Evolutionary conservation across 768 basidiomycete species (phyloP).

Genomic region (Boletus tylopilopsis): DNA sequence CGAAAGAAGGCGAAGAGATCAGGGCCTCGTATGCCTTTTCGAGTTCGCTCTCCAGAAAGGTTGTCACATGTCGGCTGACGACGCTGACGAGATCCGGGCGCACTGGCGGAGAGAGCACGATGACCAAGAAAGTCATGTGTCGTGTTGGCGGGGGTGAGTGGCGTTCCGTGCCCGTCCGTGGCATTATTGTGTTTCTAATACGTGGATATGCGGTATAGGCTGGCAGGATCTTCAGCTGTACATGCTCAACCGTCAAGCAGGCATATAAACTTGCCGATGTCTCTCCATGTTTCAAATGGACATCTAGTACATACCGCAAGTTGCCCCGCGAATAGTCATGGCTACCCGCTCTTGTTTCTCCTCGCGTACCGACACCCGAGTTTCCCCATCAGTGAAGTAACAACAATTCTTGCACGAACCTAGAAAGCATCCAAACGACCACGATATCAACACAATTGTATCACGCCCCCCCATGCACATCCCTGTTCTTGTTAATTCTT

Average conservation of each 20-base stretch:
- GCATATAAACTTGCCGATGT: conserved; percentile 38
- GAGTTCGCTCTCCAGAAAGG: conserved; percentile 66
- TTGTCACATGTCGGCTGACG: conserved; percentile 76
- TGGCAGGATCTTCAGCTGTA: conserved; percentile 81
- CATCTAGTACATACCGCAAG: neutral
- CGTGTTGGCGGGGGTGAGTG: conserved; percentile 80
- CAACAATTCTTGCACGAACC: conserved; percentile 23
- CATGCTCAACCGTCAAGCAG: conserved; percentile 72
- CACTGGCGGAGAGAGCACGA: conserved; percentile 37
- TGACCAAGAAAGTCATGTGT: conserved; percentile 85
- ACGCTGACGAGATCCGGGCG: conserved; percentile 63
- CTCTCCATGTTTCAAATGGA: neutral
- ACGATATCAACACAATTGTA: conserved; percentile 28
- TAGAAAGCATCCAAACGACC: conserved; percentile 27
- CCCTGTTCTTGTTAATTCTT: conserved; percentile 1
- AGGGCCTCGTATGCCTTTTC: conserved; percentile 83
- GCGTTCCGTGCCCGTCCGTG: neutral
- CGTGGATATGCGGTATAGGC: conserved; percentile 36
- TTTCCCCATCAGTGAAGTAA: conserved; percentile 13
- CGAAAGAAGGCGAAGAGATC: conserved; percentile 73
- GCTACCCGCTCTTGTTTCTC: neutral
- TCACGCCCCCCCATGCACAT: conserved; percentile 19
- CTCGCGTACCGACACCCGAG: neutral
- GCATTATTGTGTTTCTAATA: neutral
- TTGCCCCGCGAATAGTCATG: neutral